A percentile compares a stretch with the other conserved stretches of the same genome.
These are phyloP conservation scores for Citrus glauca DNA, from an alignment of 345 rosid species.

Conservation along the genomic window DNA sequence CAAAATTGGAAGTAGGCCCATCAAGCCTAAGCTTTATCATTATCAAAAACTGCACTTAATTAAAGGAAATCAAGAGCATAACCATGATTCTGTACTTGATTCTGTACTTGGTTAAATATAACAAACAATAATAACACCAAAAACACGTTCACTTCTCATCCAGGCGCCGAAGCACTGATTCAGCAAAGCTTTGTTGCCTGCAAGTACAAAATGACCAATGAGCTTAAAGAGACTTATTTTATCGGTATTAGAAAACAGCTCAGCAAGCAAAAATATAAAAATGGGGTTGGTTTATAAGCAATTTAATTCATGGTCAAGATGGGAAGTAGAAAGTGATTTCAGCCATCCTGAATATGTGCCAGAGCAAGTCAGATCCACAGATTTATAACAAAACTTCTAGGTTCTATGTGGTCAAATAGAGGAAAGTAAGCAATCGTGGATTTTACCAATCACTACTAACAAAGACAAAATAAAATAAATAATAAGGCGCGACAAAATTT, in stretches of 20 bases:
- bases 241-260: slow-evolving; percentile 6
- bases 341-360: neutral
- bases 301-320: neutral
- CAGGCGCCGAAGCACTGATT: slow-evolving; percentile 65
- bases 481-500: neutral
- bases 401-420: neutral
- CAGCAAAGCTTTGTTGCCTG: slow-evolving; percentile 96
- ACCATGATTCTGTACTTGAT: neutral
- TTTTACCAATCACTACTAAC: neutral
- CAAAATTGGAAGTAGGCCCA: slow-evolving; percentile 9
- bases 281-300: neutral
- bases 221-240: neutral
- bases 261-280: neutral
- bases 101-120: slow-evolving; percentile 10
- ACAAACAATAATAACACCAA: neutral
- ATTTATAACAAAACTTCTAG: neutral
- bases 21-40: neutral
- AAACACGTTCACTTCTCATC: slow-evolving; percentile 57
- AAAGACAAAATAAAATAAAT: neutral
- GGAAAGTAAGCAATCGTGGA: neutral
- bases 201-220: slow-evolving; percentile 13
- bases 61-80: neutral
- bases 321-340: neutral
- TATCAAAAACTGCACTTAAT: neutral
- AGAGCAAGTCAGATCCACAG: neutral